Evolutionary conservation across 2,329 filamentous ascomycete genomes (phyloP).

Genomic region (Penicillium sp.): DNA sequence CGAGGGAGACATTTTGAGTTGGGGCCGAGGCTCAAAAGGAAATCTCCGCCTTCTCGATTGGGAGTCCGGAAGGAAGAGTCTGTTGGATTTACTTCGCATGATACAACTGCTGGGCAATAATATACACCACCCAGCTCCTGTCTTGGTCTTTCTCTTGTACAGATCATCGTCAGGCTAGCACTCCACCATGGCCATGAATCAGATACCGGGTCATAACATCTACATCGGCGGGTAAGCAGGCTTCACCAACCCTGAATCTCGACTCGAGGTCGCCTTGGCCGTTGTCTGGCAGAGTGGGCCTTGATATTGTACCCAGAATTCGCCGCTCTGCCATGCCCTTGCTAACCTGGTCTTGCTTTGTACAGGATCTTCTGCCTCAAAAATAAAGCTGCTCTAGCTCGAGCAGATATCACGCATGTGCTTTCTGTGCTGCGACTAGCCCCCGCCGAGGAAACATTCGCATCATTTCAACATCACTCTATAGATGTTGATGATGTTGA

Average conservation of each 20-base stretch:
- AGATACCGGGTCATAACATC: conserved; percentile 69
- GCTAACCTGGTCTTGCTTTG: conserved; percentile 9
- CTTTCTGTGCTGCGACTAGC: conserved; percentile 76
- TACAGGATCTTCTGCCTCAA: conserved; percentile 76
- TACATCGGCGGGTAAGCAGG: conserved; percentile 73
- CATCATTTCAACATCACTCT: conserved; percentile 69
- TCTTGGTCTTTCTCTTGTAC: background rate
- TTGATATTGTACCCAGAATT: background rate
- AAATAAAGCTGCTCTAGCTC: conserved; percentile 67
- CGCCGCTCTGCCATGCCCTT: background rate
- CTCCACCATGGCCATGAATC: conserved; percentile 54
- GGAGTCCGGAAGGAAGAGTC: conserved; percentile 3
- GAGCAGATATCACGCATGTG: conserved; percentile 82
- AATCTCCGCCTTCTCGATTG: conserved; percentile 20
- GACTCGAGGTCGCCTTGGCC: background rate
- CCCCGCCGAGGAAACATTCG: conserved; percentile 57
- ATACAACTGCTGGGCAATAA: background rate
- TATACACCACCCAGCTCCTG: background rate
- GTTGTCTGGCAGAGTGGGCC: conserved; percentile 5
- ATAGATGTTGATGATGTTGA: conserved; percentile 90
- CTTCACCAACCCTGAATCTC: conserved; percentile 1
- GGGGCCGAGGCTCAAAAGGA: conserved; percentile 16
- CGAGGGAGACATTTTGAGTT: background rate
- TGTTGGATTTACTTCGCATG: background rate
- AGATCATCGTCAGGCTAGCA: background rate